A percentile compares a stretch with the other conserved stretches of the same genome.
Conservation (phyloP, 2,329 filamentous ascomycete species). For the Teratosphaeriaceae sp. region DNA sequence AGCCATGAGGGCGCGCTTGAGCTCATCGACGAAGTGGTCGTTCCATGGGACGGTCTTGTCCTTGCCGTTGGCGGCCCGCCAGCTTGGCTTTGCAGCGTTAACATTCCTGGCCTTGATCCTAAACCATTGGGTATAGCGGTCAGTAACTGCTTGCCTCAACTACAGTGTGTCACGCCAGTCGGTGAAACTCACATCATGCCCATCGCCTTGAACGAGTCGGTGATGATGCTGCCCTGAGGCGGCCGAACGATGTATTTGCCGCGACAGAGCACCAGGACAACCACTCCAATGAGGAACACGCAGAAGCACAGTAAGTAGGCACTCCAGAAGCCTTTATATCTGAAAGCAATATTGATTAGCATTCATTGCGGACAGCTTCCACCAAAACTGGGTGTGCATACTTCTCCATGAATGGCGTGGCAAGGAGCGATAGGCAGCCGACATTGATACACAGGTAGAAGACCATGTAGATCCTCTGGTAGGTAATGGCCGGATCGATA, state of each 20-base stretch:
- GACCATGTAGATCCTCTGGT: slow-evolving; percentile 50
- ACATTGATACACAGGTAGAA: slow-evolving; percentile 70
- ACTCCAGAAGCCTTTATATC: slow-evolving; percentile 59
- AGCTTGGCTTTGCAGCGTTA: slow-evolving; percentile 60
- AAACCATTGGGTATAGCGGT: no score
- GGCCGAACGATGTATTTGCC: slow-evolving; percentile 37
- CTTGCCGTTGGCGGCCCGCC: slow-evolving; percentile 49
- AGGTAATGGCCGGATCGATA: slow-evolving; percentile 42
- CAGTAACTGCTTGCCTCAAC: no score
- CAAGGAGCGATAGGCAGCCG: slow-evolving; percentile 61
- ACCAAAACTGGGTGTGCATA: no score
- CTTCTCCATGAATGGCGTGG: slow-evolving; percentile 48
- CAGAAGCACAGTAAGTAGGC: slow-evolving; percentile 57
- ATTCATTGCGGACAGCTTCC: no score
- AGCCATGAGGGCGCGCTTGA: slow-evolving; percentile 58
- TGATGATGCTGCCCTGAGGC: slow-evolving; percentile 58
- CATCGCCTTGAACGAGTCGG: slow-evolving; percentile 57
- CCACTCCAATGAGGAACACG: slow-evolving; percentile 57
- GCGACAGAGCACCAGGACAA: slow-evolving; percentile 42
- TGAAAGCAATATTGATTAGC: no score
- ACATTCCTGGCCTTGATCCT: slow-evolving; percentile 46
- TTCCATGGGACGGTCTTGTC: slow-evolving; percentile 51
- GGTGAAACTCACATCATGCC: no score
- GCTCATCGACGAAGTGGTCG: slow-evolving; percentile 64
- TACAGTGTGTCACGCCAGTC: no score